Base-by-base conservation (phyloP, 1,284 basidiomycete genomes). In the Cystobasidium sp. region DNA sequence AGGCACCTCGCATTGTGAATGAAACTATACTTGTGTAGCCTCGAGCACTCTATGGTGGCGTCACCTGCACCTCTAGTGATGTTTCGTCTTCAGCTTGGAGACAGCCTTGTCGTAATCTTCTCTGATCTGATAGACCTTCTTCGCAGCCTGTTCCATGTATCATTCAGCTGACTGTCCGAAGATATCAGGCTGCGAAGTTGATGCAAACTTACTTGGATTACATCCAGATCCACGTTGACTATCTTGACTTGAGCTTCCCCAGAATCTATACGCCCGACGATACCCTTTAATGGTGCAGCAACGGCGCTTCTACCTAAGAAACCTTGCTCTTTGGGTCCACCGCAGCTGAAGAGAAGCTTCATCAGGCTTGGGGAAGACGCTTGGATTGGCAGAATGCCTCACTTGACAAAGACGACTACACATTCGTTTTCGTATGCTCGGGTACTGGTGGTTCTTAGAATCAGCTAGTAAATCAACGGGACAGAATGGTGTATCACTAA, bases 391-490 rank as follows among this genome's bases (percentile, higher is more conserved):
- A 9, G 9, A 31, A 31, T 31, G n/a, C 16, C 65, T 43, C 46
- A 61, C 71, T 65, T 68, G 68, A 70, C 65, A 31, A 77, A 75
- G 22, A 77, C 58, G 44, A 77, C 63, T 0, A 73, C 76, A 41
- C 76, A 77, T 68, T 79, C 79, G 75, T 77, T 78, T 58, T 80
- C 79, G 49, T 77, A 79, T 0, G 77, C 77, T 9, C 79, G 62
- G 1, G 76, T 69, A 44, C 70, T 73, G 44, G 8, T 7, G 10
- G 8, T 14, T 43, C 3, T 0, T 31, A 9, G 4, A 8, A 41
- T 49, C 59, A 62, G 47, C 6, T n/a, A 22, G 44, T 16, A 3
- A 49, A 1, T n/a, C 20, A 39, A 7, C 9, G 5, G 14, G 14
- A 41, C 22, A 37, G 9, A 6, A 51, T 39, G 12, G 43, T 6